Percentiles rank a stretch among this genome's conserved stretches.
phyloP scores from a whole-genome alignment of 1,139 yeast species.

The Scheffersomyces cryptocercus region DNA sequence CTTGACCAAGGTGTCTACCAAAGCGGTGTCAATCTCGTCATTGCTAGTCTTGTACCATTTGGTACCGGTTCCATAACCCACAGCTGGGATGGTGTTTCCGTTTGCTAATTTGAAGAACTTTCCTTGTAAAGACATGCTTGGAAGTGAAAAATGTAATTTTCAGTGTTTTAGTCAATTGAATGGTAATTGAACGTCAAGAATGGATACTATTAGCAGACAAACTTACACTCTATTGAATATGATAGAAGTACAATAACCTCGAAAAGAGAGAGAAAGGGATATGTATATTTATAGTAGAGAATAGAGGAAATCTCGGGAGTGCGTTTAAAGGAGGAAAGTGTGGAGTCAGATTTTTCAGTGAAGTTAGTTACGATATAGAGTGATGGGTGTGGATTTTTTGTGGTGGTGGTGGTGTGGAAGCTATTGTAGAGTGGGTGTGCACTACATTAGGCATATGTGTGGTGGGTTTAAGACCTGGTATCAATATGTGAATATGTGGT shows the following conservation, averaged over 20 bases:
- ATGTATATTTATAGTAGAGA: background rate
- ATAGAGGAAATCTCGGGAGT: no score
- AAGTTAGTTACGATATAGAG: no score
- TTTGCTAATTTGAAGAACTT: conserved; percentile 21
- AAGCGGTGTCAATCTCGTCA: conserved; percentile 18
- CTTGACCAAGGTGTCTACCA: conserved; percentile 21
- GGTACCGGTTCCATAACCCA: conserved; percentile 40
- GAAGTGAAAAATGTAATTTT: background rate
- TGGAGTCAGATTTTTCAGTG: no score
- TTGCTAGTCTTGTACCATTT: conserved; percentile 31
- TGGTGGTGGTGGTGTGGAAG: no score
- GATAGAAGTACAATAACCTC: background rate
- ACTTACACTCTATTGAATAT: background rate
- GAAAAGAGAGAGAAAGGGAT: background rate
- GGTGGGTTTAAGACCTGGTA: no score
- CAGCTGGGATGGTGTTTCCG: conserved; percentile 28
- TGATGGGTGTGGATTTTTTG: no score
- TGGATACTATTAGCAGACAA: background rate
- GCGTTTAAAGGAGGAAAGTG: no score
- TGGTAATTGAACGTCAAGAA: background rate
- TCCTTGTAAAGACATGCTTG: conserved; percentile 11
- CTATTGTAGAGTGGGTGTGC: no score
- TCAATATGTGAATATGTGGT: no score
- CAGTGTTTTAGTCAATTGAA: no score
- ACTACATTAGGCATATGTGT: no score